Evolutionary conservation across 495 filamentous ascomycete species (phyloP).

Genomic region (Aspergillus campestris): DNA sequence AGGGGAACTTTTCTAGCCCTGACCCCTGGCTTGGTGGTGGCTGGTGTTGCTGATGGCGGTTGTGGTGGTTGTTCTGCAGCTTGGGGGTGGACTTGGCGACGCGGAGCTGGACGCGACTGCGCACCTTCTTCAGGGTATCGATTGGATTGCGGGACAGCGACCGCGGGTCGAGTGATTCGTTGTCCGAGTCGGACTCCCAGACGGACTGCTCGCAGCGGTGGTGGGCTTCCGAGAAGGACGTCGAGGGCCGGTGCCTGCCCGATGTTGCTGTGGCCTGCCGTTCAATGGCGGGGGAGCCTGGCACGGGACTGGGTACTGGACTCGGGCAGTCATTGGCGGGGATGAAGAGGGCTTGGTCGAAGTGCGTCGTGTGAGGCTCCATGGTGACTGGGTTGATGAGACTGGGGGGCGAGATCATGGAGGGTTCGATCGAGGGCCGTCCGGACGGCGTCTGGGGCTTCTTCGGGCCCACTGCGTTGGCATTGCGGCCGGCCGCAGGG

Average conservation of each 20-base stretch:
- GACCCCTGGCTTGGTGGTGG: slow-evolving; percentile 5
- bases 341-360: slow-evolving; percentile 40
- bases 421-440: slow-evolving; percentile 29
- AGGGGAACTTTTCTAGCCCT: slow-evolving; percentile 24
- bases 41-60: slow-evolving; percentile 9
- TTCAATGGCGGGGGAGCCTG: slow-evolving; percentile 28
- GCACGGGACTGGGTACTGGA: slow-evolving; percentile 31
- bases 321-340: slow-evolving; percentile 35
- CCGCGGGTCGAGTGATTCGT: slow-evolving; percentile 28
- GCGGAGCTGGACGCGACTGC: slow-evolving; percentile 37
- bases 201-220: slow-evolving; percentile 34
- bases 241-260: slow-evolving; percentile 32
- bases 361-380: slow-evolving; percentile 37
- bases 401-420: slow-evolving; percentile 37
- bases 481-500: slow-evolving; percentile 3
- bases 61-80: slow-evolving; percentile 15
- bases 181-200: slow-evolving; percentile 42
- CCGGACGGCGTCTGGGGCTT: slow-evolving; percentile 24
- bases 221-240: slow-evolving; percentile 32
- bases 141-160: slow-evolving; percentile 34
- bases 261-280: slow-evolving; percentile 30
- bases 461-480: slow-evolving; percentile 11
- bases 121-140: slow-evolving; percentile 40
- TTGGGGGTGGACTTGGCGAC: slow-evolving; percentile 36
- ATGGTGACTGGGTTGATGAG: slow-evolving; percentile 37